These are phyloP conservation scores for Pythium brachiatum DNA, from an alignment of 352 stramenopile species.

Conservation along the genomic window DNA sequence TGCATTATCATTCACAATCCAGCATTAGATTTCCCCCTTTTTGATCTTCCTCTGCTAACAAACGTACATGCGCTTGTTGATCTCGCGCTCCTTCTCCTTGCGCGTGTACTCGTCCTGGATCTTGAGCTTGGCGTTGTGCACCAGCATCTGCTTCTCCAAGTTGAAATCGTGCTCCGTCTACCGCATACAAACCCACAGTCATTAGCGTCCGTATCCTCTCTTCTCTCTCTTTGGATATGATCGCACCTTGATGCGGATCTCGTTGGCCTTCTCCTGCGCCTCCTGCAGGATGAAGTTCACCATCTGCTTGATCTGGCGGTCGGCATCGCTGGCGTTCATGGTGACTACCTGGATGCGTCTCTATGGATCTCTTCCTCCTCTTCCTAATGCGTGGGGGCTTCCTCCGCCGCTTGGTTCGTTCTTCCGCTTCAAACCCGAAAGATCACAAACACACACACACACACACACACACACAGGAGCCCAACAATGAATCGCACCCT, in stretches of 20 bases:
- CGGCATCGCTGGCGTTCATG: slow-evolving; percentile 83
- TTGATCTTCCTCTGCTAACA: background rate
- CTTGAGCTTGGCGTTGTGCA: slow-evolving; percentile 97
- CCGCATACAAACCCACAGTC: too few relatives aligned
- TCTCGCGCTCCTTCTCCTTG: slow-evolving; percentile 97
- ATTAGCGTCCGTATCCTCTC: too few relatives aligned
- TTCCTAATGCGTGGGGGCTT: background rate
- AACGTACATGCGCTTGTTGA: slow-evolving; percentile 90
- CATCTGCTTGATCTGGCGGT: slow-evolving; percentile 95
- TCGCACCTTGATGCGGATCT: slow-evolving; percentile 96
- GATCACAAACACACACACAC: slow-evolving; percentile 7
- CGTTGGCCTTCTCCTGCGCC: slow-evolving; percentile 98
- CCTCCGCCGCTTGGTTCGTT: background rate
- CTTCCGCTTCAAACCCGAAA: background rate
- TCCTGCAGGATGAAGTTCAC: slow-evolving; percentile 99
- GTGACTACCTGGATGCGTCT: slow-evolving; percentile 22
- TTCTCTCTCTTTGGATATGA: background rate
- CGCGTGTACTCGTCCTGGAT: slow-evolving; percentile 97
- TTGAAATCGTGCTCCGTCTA: slow-evolving; percentile 99
- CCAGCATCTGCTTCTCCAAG: slow-evolving; percentile 98
- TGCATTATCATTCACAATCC: slow-evolving; percentile 21
- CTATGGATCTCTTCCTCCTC: background rate
- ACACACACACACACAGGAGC: slow-evolving; percentile 7
- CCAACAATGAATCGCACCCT: background rate
- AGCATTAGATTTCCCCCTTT: background rate